A percentile compares a stretch with the other conserved stretches of the same genome.
These are phyloP conservation scores for Acephala macrosclerotiorum DNA, from an alignment of 2,329 filamentous ascomycete genomes.

Conservation along the genomic window DNA sequence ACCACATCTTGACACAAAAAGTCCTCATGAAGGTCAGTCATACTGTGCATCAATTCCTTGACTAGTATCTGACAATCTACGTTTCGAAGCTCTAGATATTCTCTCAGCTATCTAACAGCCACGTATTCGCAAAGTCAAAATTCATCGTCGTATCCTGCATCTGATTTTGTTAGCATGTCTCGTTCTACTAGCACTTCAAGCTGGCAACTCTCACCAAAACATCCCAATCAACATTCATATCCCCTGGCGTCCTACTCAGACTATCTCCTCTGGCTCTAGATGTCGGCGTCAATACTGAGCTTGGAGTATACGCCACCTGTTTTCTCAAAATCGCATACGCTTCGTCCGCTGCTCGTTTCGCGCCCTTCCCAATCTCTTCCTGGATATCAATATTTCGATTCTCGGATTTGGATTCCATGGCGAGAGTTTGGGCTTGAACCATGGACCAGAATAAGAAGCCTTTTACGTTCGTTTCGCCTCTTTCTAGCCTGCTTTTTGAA, in stretches of 20 bases:
- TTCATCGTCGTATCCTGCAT: slow-evolving; percentile 20
- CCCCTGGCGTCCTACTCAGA: background rate
- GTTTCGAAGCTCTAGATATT: background rate
- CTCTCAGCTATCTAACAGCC: slow-evolving; percentile 20
- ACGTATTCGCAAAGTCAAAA: slow-evolving; percentile 22
- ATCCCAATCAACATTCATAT: slow-evolving; percentile 14
- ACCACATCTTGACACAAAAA: too few species aligned
- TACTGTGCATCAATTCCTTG: too few species aligned
- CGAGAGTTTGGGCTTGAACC: slow-evolving; percentile 49
- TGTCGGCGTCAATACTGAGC: background rate
- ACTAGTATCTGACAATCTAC: too few species aligned
- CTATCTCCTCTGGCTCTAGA: background rate
- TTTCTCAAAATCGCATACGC: background rate
- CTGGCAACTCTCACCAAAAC: slow-evolving; percentile 7
- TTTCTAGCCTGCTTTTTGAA: background rate
- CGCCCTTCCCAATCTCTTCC: background rate
- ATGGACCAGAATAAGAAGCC: slow-evolving; percentile 49
- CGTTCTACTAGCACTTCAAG: background rate
- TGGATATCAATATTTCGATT: slow-evolving; percentile 3
- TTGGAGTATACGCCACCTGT: background rate
- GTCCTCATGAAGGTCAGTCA: too few species aligned
- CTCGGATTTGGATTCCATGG: slow-evolving; percentile 31
- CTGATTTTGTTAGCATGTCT: background rate
- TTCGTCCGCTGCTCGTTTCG: background rate
- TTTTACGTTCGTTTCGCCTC: slow-evolving; percentile 54